These are phyloP conservation scores for Penicillium goetzii DNA, from an alignment of 495 filamentous ascomycete species.

Conservation along the genomic window DNA sequence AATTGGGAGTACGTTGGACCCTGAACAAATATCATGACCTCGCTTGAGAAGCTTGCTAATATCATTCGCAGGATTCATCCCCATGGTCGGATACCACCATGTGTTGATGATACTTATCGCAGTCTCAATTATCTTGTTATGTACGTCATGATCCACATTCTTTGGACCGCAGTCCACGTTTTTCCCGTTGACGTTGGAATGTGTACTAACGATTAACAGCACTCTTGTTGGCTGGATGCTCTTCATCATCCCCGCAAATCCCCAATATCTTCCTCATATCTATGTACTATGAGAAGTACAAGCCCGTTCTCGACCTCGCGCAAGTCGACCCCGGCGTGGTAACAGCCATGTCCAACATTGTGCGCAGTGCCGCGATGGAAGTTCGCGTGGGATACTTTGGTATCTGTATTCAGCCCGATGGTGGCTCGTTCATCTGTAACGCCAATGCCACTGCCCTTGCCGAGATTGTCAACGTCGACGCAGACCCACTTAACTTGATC, in stretches of 20 bases:
- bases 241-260: slow-evolving; percentile 68
- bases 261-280: slow-evolving; percentile 72
- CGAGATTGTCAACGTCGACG: slow-evolving; percentile 63
- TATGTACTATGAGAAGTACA: slow-evolving; percentile 68
- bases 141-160: slow-evolving; percentile 57
- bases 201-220: slow-evolving; percentile 47
- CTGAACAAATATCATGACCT: neutral
- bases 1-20: slow-evolving; percentile 39
- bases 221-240: slow-evolving; percentile 69
- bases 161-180: neutral
- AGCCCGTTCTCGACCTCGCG: slow-evolving; percentile 63
- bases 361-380: slow-evolving; percentile 63
- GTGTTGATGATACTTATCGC: slow-evolving; percentile 97
- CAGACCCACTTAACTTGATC: slow-evolving; percentile 71
- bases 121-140: slow-evolving; percentile 90
- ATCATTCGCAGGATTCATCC: slow-evolving; percentile 71
- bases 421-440: slow-evolving; percentile 66
- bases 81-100: slow-evolving; percentile 98
- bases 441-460: slow-evolving; percentile 69
- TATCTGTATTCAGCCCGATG: slow-evolving; percentile 66
- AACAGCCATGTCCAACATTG: slow-evolving; percentile 66
- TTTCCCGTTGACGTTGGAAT: slow-evolving; percentile 19
- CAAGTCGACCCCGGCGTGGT: slow-evolving; percentile 87
- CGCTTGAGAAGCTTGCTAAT: neutral
- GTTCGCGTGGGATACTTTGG: slow-evolving; percentile 76